Base-by-base conservation (phyloP, 139 green algal species). In the Micromonas pusilla region DNA sequence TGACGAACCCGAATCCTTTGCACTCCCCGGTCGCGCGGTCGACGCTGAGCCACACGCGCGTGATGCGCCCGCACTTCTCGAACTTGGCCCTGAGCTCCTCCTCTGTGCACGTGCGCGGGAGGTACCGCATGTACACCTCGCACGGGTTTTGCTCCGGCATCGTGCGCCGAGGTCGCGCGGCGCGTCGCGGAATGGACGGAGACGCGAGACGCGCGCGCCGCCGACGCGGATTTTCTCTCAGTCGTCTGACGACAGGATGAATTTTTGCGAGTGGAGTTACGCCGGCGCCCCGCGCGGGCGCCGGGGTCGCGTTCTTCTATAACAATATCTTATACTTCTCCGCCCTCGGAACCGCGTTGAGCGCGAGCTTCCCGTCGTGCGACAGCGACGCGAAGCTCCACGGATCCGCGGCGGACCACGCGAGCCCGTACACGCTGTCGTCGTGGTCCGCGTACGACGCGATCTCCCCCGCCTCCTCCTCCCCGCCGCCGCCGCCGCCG, bases 311-410 rank as follows among this genome's bases (percentile, higher is more conserved):
- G n/a, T n/a, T n/a, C n/a, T n/a, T n/a, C n/a, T n/a, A 95, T 1
- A 95, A 85, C 21, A 95, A 72, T 4, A 95, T 90, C 73, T 90
- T 89, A 80, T 95, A 95, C 81, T 95, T 95, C 65, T 89, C 80
- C 9, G 82, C 81, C 25, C 87, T 90, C 57, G 90, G 86, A 23
- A 93, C 68, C 3, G 32, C 37, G 37, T 63, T 19, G 9, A 75
- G 31, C 34, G 37, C 25, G 85, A 97, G 66, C 0, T 88, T 86
- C 0, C 91, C 92, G 76, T 95, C 90, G 70, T 94, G 93, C 1
- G 87, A 93, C 25, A 97, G 79, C 13, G 87, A 90, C 16, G 91
- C 91, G 79, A 94, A 91, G 36, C 87, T 81, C 88, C 88, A 96
- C 30, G 91, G 88, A 67, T 97, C 91, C 0, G 52, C 79, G 0